A percentile compares a stretch with the other conserved stretches of the same genome.
Evolutionary conservation across 164 flowering plant genomes (phyloP).

Genomic region (Vitis riparia): DNA sequence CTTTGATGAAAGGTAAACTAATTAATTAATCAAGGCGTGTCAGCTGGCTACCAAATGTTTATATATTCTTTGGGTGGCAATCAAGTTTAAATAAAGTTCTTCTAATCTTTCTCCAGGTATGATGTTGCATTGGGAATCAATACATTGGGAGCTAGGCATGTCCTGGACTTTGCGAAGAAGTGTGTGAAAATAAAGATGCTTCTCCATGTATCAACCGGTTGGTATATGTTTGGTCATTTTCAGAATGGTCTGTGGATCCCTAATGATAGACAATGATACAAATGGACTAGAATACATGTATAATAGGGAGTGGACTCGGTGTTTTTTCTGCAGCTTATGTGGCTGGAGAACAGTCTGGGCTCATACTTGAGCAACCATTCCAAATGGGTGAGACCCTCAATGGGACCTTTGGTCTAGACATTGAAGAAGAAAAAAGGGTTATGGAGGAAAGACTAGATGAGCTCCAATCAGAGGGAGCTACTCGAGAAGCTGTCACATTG

Average conservation of each 20-base stretch:
- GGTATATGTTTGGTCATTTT: conserved; percentile 6
- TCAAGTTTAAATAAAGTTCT: neutral
- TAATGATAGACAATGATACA: too few species aligned
- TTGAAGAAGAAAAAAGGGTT: conserved; percentile 29
- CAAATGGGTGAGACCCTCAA: conserved; percentile 38
- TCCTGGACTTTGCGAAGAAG: conserved; percentile 47
- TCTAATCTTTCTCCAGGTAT: conserved; percentile 32
- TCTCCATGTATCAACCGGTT: conserved; percentile 60
- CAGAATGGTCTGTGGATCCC: too few species aligned
- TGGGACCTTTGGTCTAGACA: conserved; percentile 33
- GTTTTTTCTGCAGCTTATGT: conserved; percentile 37
- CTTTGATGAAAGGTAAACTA: conserved; percentile 52
- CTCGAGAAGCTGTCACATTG: conserved; percentile 14
- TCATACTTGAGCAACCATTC: conserved; percentile 31
- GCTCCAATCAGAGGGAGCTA: conserved; percentile 22
- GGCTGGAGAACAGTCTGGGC: conserved; percentile 36
- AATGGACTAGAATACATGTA: too few species aligned
- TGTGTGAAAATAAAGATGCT: conserved; percentile 40
- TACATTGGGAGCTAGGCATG: conserved; percentile 45
- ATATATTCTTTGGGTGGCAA: neutral
- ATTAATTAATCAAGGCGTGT: neutral
- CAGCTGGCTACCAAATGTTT: neutral
- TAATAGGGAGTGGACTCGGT: neutral
- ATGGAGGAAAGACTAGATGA: conserved; percentile 22
- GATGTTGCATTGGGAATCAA: conserved; percentile 49